These are phyloP conservation scores for Paspalum vaginatum DNA, from an alignment of 176 grass and related monocot genomes.

Conservation along the genomic window DNA sequence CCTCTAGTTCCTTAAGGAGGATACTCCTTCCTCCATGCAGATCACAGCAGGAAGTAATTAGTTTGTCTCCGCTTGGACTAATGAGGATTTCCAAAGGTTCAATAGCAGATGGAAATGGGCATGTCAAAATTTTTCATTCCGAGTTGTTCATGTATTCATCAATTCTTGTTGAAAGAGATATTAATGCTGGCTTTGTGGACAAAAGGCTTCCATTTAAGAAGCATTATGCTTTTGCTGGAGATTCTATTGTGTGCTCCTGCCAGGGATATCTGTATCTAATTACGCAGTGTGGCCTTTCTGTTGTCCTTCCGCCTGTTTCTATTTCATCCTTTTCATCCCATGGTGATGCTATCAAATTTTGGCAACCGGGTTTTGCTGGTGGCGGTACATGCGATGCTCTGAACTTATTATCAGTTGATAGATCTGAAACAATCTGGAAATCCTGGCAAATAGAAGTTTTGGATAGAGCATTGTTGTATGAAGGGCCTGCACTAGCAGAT, in stretches of 20 bases:
- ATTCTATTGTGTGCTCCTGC: conserved; percentile 77
- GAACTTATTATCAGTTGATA: conserved; percentile 48
- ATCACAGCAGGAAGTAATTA: conserved; percentile 64
- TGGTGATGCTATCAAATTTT: conserved; percentile 47
- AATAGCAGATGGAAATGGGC: conserved; percentile 41
- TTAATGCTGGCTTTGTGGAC: conserved; percentile 28
- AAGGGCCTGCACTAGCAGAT: conserved; percentile 75
- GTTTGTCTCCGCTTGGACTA: conserved; percentile 88
- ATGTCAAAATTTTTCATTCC: conserved; percentile 69
- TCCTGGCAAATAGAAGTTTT: conserved; percentile 92
- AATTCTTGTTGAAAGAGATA: conserved; percentile 53
- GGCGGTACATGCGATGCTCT: conserved; percentile 42
- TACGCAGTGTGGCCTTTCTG: conserved; percentile 68
- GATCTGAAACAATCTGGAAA: conserved; percentile 61
- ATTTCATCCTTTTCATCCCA: conserved; percentile 53
- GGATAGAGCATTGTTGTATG: conserved; percentile 83
- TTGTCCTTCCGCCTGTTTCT: conserved; percentile 82
- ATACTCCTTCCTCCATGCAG: conserved; percentile 76
- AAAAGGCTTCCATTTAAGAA: conserved; percentile 47
- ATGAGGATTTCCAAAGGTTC: conserved; percentile 61
- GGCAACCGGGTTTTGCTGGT: conserved; percentile 48
- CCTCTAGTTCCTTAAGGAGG: conserved; percentile 55
- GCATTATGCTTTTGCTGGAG: conserved; percentile 53
- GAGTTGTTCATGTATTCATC: conserved; percentile 49
- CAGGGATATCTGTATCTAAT: conserved; percentile 90